Evolutionary conservation across 495 filamentous ascomycete genomes (phyloP).

Genomic region (Sphaerosporella brunnea): DNA sequence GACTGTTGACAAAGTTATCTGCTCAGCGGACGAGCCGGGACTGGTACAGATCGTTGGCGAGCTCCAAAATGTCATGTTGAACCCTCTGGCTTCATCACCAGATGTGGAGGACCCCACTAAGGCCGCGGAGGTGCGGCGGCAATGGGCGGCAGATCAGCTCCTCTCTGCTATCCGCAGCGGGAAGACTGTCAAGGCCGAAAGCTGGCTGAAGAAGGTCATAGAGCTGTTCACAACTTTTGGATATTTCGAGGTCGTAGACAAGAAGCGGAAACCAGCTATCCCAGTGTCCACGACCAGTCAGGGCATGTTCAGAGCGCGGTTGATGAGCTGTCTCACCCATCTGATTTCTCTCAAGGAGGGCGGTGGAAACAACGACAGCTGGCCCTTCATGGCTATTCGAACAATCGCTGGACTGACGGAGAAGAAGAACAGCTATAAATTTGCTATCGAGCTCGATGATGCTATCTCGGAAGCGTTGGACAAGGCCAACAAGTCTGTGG

Average conservation of each 20-base stretch:
- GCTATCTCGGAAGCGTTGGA: constrained; percentile 41
- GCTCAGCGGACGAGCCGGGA: constrained; percentile 37
- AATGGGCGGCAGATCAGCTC: constrained; percentile 37
- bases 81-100: constrained; percentile 23
- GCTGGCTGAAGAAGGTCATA: constrained; percentile 22
- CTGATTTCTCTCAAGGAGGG: constrained; percentile 43
- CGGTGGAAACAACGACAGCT: constrained; percentile 14
- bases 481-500: constrained; percentile 45
- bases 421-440: constrained; percentile 28
- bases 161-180: constrained; percentile 29
- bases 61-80: constrained; percentile 30
- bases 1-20: constrained; percentile 59
- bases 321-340: constrained; percentile 50
- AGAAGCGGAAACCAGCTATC: constrained; percentile 27
- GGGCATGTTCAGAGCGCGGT: constrained; percentile 47
- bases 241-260: constrained; percentile 29
- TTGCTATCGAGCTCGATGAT: constrained; percentile 45
- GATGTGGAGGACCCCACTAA: constrained; percentile 32
- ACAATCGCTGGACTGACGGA: constrained; percentile 33
- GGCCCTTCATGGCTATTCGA: constrained; percentile 36
- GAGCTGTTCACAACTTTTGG: constrained; percentile 27
- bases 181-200: constrained; percentile 19
- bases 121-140: constrained; percentile 15
- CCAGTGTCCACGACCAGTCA: constrained; percentile 42
- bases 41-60: constrained; percentile 30